These are phyloP conservation scores for Alternaria angustiovoidea DNA, from an alignment of 2,329 filamentous ascomycete genomes.

Conservation along the genomic window DNA sequence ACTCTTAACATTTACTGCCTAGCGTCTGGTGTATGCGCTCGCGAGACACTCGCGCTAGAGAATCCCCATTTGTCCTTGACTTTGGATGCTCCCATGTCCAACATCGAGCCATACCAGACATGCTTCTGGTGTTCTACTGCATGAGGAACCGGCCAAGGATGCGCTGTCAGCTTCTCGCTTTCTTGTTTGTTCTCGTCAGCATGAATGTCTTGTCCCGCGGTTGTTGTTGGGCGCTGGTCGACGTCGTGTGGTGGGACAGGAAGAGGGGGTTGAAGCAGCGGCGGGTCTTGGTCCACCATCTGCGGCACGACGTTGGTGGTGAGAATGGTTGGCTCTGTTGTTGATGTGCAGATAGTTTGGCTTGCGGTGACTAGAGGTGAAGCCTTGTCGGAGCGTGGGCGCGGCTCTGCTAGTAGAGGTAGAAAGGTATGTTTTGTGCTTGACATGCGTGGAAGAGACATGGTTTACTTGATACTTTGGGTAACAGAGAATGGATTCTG, in stretches of 20 bases:
- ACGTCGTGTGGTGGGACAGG: not conserved
- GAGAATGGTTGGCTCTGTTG: not conserved
- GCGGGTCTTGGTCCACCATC: not conserved
- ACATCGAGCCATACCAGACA: not conserved
- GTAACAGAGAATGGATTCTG: not conserved
- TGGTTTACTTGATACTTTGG: too few relatives aligned
- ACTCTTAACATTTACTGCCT: not conserved
- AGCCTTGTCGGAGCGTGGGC: not conserved
- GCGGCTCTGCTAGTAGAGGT: not conserved
- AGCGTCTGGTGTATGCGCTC: not conserved
- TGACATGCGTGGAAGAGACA: not conserved
- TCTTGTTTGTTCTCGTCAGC: not conserved
- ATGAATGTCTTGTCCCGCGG: not conserved
- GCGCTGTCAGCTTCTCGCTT: not conserved
- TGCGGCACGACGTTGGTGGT: not conserved
- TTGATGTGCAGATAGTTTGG: not conserved
- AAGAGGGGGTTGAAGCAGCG: not conserved
- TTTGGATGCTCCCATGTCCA: not conserved
- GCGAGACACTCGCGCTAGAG: slow-evolving; percentile 1
- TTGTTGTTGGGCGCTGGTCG: not conserved
- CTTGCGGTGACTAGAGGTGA: not conserved
- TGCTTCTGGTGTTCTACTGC: slow-evolving; percentile 7
- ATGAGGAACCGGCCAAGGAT: not conserved
- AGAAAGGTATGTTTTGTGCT: not conserved
- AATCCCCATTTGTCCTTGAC: slow-evolving; percentile 5